These are phyloP conservation scores for Pulveroboletus frians DNA, from an alignment of 768 basidiomycete species.

Conservation along the genomic window DNA sequence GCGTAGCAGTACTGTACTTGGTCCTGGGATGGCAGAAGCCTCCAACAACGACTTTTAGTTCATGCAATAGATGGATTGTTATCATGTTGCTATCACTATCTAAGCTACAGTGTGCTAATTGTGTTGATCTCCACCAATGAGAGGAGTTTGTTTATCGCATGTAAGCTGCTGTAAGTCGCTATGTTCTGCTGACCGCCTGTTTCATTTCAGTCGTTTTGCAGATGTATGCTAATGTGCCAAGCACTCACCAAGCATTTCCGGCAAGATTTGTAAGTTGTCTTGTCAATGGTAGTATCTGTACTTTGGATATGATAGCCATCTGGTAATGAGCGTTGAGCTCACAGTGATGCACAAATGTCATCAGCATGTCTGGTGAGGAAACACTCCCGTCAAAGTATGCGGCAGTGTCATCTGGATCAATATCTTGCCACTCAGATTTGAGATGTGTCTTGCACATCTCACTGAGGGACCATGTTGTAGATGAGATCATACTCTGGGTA, in stretches of 20 bases:
- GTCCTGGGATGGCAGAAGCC: too few species aligned
- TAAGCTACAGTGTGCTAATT: too few species aligned
- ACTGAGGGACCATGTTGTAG: conserved; percentile 96
- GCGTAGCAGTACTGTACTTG: too few species aligned
- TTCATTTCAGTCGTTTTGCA: too few species aligned
- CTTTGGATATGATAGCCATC: conserved; percentile 93
- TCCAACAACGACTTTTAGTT: too few species aligned
- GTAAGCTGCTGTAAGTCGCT: too few species aligned
- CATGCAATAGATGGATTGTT: too few species aligned
- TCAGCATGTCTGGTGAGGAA: conserved; percentile 65
- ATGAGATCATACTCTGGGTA: conserved; percentile 85
- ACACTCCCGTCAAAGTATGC: conserved; percentile 83
- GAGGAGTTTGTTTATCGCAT: too few species aligned
- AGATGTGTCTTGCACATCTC: conserved; percentile 95
- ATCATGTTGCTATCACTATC: too few species aligned
- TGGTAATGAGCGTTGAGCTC: conserved; percentile 95
- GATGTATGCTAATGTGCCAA: background rate
- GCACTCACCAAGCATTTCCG: conserved; percentile 87
- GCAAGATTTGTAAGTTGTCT: conserved; percentile 92
- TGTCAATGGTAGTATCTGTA: conserved; percentile 90
- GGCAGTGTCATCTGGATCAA: conserved; percentile 93
- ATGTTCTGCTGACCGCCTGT: too few species aligned
- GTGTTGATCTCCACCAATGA: too few species aligned
- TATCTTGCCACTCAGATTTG: conserved; percentile 82
- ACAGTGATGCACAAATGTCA: conserved; percentile 89